Conservation (phyloP, 805 yeast species). For the Yarrowia divulgata region DNA sequence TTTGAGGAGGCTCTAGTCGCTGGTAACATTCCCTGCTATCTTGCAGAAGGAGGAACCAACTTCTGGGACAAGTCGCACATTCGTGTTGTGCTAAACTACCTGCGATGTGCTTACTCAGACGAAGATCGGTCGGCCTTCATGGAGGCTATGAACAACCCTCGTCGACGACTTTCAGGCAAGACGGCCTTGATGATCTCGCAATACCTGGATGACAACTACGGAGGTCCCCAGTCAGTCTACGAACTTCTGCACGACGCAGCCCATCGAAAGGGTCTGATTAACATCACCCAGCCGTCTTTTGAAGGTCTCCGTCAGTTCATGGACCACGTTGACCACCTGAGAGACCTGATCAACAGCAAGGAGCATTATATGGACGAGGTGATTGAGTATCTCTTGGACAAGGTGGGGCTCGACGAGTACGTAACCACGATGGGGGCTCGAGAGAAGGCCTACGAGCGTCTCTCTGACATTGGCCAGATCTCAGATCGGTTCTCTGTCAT, state of each 20-base stretch:
- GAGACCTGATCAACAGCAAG: slow-evolving; percentile 13
- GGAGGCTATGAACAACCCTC: slow-evolving; percentile 65
- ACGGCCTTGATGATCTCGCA: not conserved
- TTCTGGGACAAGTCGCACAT: slow-evolving; percentile 84
- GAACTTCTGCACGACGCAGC: slow-evolving; percentile 22
- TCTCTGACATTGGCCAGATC: not conserved
- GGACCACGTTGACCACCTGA: slow-evolving; percentile 10
- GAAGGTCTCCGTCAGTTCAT: slow-evolving; percentile 23
- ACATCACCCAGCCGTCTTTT: slow-evolving; percentile 5
- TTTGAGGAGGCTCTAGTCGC: slow-evolving; percentile 65
- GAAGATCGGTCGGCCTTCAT: slow-evolving; percentile 66
- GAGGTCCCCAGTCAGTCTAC: not conserved
- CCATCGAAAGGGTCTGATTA: not conserved
- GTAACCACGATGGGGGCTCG: not conserved
- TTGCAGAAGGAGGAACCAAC: slow-evolving; percentile 72
- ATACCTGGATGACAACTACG: slow-evolving; percentile 13
- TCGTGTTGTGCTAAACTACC: slow-evolving; percentile 63
- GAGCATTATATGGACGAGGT: slow-evolving; percentile 30
- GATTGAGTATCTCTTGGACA: slow-evolving; percentile 16
- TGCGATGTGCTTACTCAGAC: slow-evolving; percentile 66
- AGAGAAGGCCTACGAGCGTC: slow-evolving; percentile 14
- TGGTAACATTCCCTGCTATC: slow-evolving; percentile 66
- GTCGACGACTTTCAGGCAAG: slow-evolving; percentile 59
- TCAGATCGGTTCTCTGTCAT: slow-evolving; percentile 27
- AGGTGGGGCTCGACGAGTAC: slow-evolving; percentile 15